A percentile compares a stretch with the other conserved stretches of the same genome.
These are phyloP conservation scores for Zelonia costaricensis DNA, from an alignment of 208 protist species.

Conservation along the genomic window DNA sequence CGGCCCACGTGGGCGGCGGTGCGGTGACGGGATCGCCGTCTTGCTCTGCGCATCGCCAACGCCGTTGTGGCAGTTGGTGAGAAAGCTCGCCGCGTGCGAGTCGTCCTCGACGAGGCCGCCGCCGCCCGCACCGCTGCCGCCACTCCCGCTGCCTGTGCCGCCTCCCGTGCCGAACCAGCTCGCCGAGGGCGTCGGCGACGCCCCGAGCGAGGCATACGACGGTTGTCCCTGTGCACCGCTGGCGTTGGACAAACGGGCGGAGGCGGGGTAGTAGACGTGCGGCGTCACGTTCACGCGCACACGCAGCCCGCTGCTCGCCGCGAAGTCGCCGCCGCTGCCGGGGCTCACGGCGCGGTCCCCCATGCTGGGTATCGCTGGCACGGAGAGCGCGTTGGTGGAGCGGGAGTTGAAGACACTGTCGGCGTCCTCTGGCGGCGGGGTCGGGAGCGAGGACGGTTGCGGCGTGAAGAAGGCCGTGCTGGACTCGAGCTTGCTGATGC, in stretches of 20 bases:
- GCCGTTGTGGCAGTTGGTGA: background rate
- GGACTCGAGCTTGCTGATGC: slow-evolving; percentile 13
- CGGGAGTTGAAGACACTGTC: too few species aligned
- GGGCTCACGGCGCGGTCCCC: too few species aligned
- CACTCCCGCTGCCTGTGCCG: background rate
- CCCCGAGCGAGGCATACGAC: too few species aligned
- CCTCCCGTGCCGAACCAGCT: background rate
- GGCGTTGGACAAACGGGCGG: too few species aligned
- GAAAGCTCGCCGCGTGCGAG: background rate
- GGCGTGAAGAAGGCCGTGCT: background rate
- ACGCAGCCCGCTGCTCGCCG: background rate
- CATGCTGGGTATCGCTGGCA: too few species aligned
- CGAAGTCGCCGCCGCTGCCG: too few species aligned
- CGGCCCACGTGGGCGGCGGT: slow-evolving; percentile 32
- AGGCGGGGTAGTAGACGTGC: background rate
- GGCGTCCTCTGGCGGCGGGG: background rate
- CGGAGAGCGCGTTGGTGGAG: too few species aligned
- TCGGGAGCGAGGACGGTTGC: background rate
- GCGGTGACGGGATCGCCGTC: slow-evolving; percentile 28
- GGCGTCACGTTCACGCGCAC: background rate
- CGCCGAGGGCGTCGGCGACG: background rate
- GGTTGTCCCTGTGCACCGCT: too few species aligned
- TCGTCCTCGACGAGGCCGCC: background rate
- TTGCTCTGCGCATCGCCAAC: slow-evolving; percentile 16
- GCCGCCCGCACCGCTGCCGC: background rate